Evolutionary conservation across 1,284 basidiomycete species (phyloP).

Genomic region (Ustilago loliicola): DNA sequence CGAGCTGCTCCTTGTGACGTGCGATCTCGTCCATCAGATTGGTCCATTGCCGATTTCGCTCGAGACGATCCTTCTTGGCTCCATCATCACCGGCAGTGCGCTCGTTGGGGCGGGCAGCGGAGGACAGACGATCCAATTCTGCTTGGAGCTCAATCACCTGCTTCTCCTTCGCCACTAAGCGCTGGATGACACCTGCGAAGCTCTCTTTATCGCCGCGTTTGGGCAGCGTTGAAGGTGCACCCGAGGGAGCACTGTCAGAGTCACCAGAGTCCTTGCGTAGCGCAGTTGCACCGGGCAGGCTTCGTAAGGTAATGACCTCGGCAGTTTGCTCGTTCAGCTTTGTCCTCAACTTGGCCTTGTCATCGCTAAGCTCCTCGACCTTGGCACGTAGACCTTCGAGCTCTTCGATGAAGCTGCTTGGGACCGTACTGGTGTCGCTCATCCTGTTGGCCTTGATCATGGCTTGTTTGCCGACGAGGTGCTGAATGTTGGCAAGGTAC

Average conservation of each 20-base stretch:
- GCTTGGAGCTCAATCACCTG: conserved; percentile 81
- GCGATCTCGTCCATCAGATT: conserved; percentile 82
- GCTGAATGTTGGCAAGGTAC: conserved; percentile 77
- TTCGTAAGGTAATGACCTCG: conserved; percentile 78
- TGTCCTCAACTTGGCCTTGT: conserved; percentile 76
- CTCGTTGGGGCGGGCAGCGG: conserved; percentile 42
- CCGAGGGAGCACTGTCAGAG: conserved; percentile 12
- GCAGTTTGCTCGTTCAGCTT: conserved; percentile 77
- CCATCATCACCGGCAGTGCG: conserved; percentile 50
- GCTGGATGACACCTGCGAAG: conserved; percentile 83
- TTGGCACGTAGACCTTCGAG: conserved; percentile 76
- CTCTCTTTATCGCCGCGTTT: conserved; percentile 71
- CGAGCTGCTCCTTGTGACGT: conserved; percentile 78
- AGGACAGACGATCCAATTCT: conserved; percentile 76
- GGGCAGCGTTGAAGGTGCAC: conserved; percentile 33
- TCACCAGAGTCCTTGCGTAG: conserved; percentile 29
- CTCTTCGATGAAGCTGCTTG: conserved; percentile 76
- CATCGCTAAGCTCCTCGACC: conserved; percentile 77
- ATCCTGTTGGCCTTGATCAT: conserved; percentile 73
- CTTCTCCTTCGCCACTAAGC: conserved; percentile 85
- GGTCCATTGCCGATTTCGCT: conserved; percentile 83
- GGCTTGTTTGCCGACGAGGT: conserved; percentile 78
- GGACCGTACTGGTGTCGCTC: conserved; percentile 72
- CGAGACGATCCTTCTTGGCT: conserved; percentile 81
- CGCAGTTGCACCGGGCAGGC: conserved; percentile 71